Evolutionary conservation across 2,329 filamentous ascomycete genomes (phyloP), one percentile per base, ranked within the genome.

Genomic region (Pseudonectria buxi): DNA sequence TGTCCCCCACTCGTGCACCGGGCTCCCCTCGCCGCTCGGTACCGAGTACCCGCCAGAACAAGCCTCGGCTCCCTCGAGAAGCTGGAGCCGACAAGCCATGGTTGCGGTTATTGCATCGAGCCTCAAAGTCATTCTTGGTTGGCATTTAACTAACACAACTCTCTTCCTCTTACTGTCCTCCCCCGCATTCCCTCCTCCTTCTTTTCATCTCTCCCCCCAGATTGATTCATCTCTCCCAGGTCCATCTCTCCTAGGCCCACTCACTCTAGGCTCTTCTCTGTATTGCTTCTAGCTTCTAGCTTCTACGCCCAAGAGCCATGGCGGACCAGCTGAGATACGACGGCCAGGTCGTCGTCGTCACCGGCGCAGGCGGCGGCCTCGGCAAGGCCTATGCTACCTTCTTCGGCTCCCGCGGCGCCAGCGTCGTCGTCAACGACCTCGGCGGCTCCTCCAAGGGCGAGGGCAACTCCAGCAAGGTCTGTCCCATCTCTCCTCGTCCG

Each of bases 341-440:
- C 65, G 81, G 80, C 65, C 85, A 89, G 68, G 85, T 84, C 51
- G 81, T 87, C 56, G 83, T 90, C 52, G 81, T 90, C 51, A 90
- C 85, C 36, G 84, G 84, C 51, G 85, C 85, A 41, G 84, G 85
- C 47, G 84, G 83, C 59, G 85, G 85, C 45, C 69, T 90, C 39
- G 84, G 84, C 53, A 85, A 81, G 63, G 81, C 82, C 55, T 95
- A 83, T 61, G 88, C 94, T 50, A 69, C 82, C 41, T 96, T 95
- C 72, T 96, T 94, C 59, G 92, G 77, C 39, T 88, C 86, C 37
- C 80, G 90, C 58, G 92, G 92, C 55, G 92, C 88, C 51, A 94
- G 83, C 64, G 85, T 94, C 52, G 90, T 98, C 31, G 92, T 98
- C 54, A 98, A 98, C 64, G 92, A 98, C 61, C 76, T 96, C 33